A percentile compares a stretch with the other conserved stretches of the same genome.
These are phyloP conservation scores for Oxytropis ochrocephala DNA, from an alignment of 306 rosid species.

Conservation along the genomic window DNA sequence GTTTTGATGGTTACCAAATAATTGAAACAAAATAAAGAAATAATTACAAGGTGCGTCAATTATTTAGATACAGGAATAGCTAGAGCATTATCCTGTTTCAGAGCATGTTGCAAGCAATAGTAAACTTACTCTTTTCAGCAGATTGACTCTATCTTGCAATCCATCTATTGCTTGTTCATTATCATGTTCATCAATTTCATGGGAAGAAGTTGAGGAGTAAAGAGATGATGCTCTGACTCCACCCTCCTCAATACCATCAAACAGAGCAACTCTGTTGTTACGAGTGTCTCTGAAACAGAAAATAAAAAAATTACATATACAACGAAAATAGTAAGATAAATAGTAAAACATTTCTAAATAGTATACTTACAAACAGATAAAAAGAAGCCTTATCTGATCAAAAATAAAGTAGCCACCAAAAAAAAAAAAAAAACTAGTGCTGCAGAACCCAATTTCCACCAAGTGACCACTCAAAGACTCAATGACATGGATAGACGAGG, in stretches of 20 bases:
- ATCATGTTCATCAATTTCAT: constrained; percentile 93
- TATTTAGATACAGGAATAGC: background rate
- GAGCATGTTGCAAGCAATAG: constrained; percentile 6
- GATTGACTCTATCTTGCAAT: constrained; percentile 84
- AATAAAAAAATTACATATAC: background rate
- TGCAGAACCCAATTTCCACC: background rate
- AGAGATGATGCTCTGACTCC: constrained; percentile 40
- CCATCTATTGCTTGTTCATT: constrained; percentile 82
- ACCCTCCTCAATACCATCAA: constrained; percentile 52
- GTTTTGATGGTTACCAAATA: background rate
- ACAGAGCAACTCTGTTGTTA: constrained; percentile 39
- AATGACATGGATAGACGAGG: background rate
- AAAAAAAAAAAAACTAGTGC: background rate
- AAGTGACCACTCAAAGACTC: background rate
- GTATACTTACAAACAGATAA: background rate
- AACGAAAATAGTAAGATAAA: background rate
- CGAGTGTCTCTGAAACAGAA: constrained; percentile 29
- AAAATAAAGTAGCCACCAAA: background rate
- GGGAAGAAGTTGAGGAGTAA: constrained; percentile 39
- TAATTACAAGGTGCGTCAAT: background rate
- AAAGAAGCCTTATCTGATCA: background rate
- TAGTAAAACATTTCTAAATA: background rate
- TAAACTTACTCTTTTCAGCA: constrained; percentile 75
- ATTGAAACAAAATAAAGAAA: background rate
- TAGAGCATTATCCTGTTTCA: background rate